Evolutionary conservation across 202 grass and related monocot species (phyloP), one percentile per base, ranked within the genome.

Genomic region (Zizania palustris): DNA sequence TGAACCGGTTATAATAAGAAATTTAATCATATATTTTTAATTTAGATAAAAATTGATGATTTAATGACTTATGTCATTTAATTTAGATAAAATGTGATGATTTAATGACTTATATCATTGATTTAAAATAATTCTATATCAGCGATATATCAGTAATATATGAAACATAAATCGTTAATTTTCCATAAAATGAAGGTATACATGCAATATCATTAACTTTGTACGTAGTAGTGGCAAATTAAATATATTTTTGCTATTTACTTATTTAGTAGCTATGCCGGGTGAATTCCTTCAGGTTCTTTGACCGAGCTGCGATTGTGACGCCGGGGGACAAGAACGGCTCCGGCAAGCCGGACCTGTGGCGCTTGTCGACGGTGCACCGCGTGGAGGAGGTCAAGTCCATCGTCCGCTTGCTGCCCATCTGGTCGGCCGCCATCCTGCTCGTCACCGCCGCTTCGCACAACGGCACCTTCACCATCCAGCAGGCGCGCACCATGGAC

Each of bases 321-420:
- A 71, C 39, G 56, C 42, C 81, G 13, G 79, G 40, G 2, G 83
- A 90, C 74, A 67, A 65, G 6, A 3, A 67, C 0, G 7, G n/a
- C 43, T 56, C 78, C 16, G 75, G 85, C 45, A 4, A 34, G 59
- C 82, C 79, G 36, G n/a, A 71, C 43, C 78, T 79, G 20, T 91
- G 89, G 89, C 59, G 85, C 15, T 37, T 91, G 33, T 71, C 85
- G 6, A 91, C 89, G 9, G 85, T 82, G 45, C 89, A 88, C 81
- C 85, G 89, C n/a, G 81, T 88, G 7, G 89, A 91, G 79, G 89
- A 91, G 82, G 63, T 91, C 39, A 91, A 91, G 69, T 91, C 85
- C 21, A 69, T 91, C 63, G 62, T 91, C 43, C 72, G 89, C 1
- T 59, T 88, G 82, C 73, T 88, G 21, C 89, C 89, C n/a, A 91